Evolutionary conservation across 2,329 filamentous ascomycete species (phyloP), one percentile per base, ranked within the genome.

Genomic region (Laburnicola sp.): DNA sequence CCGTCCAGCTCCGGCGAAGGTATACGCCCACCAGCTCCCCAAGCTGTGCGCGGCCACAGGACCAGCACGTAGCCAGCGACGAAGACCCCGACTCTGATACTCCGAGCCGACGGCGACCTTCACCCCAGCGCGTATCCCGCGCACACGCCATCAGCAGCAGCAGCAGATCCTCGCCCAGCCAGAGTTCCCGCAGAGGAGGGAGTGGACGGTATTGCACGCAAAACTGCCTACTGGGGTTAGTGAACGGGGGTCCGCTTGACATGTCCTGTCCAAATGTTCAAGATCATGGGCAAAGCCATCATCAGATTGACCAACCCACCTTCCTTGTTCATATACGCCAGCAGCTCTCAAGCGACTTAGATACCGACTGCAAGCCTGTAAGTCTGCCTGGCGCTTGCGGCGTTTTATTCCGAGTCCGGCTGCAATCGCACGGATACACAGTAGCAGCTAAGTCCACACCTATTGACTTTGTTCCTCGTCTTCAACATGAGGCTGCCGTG

Each of bases 381-480:
- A 51, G 58, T 10, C n/a, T 60, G 25, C 48, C 62, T 27, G 72
- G 76, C 2, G 55, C 73, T 0, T 65, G 70, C 6, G 70, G 75
- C 16, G 72, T 57, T 4, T 57, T 79, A 4, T 79, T 80, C 56
- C 61, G 69, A 50, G 59, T 79, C 4, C 75, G 16, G 16, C 16
- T 16, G 16, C 1, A 16, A 16, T 16, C 16, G 16, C 16, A 16
- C 16, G 16, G 16, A 52, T 80, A 79, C 62, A 76, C 70, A 2
- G 74, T 80, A 39, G 62, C 75, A 26, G 62, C 69, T 43, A 80
- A 80, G 57, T 72, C 71, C 22, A 78, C 59, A n/a, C 43, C 57
- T 11, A 28, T 47, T 31, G 38, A 60, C 45, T 64, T 65, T 36
- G 46, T 56, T 16, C 23, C 50, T 43, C 49, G 53, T 36, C 49